Base-by-base conservation (phyloP, 768 basidiomycete species). In the Serendipita sp. region DNA sequence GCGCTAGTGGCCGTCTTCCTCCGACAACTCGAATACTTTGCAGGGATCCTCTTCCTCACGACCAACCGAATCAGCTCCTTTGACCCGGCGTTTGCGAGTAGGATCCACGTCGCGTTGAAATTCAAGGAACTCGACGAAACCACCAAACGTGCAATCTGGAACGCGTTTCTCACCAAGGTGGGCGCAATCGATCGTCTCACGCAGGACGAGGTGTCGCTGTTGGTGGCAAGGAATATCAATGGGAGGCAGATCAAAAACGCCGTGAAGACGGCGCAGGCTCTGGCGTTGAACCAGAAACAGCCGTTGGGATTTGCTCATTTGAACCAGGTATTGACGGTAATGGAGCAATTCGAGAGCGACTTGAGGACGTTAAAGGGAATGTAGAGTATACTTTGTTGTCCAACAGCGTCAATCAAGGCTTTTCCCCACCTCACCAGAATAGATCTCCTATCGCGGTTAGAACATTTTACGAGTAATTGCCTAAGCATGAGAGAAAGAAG, bases 161-260 rank as follows among this genome's bases (percentile, higher is more conserved):
- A 74, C 2, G 82, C 82, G 0, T 85, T 85, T 73, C 75, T 85
- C 63, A 66, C 67, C 34, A 81, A 79, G 65, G 75, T 76, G 56
- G 73, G 72, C 30, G 74, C 74, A 26, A 65, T 66, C 14, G 68
- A 74, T 16, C 66, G 70, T 7, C 68, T 83, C 33, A 72, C 75
- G 1, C 66, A 68, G 0, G 76, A 74, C 26, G 72, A 84, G 63
- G 74, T 82, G 42, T 70, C 68, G 31, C 70, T 73, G 45, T 73
- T 85, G 4, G 79, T 80, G 2, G 73, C 71, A 69, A 74, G 78
- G 65, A 74, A 78, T 44, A 74, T 85, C 63, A 85, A 85, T 67
- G 84, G 84, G 9, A 68, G 82, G 44, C 81, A 84, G 72, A 84
- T 85, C 68, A 86, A 84, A 78, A 85, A 86, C 65, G 81, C 81